Base-by-base conservation (phyloP, 2,329 filamentous ascomycete species). In the Stachybotrys chartarum region DNA sequence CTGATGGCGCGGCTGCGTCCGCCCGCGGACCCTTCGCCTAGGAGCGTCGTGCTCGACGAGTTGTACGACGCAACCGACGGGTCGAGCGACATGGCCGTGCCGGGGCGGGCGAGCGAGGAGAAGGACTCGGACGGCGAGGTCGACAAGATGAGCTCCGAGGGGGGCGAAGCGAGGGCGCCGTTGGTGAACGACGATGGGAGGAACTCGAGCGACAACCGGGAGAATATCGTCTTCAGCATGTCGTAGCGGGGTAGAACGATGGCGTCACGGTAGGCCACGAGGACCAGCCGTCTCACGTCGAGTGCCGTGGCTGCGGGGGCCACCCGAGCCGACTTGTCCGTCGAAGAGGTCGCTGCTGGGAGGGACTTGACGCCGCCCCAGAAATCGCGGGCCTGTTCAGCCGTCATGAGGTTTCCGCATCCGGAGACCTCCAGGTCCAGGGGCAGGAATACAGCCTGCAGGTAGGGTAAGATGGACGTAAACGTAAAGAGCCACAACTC, bases 401-500 rank as follows among this genome's bases (percentile, higher is more conserved):
- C 71, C 1, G 81, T 86, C 81, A 97, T 87, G 55, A 97, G 81
- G 0, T 84, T 78, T 16, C 94, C 94, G 50, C 82, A 82, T 6
- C 93, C 94, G 54, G 90, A 87, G 68, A 99, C 96, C 68, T 99
- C 94, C 11, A 96, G 82, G 66, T 99, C 94, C 1, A 99, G 75
- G 0, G 92, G 94, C 1, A 99, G 76, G 67, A 99, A 97, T 1
- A 97, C 92, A 1, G 93, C 91, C 74, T 97, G 93, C 64, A 99
- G 86, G 66, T 96, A 97, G 0, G 94, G 94, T 6, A 97, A 74
- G 44, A 97, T 90, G 7, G 84, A 88, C 3, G 91, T 93, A 65
- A 97, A 97, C 0, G 94, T 92, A 50, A 94, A 86, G 57, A 95
- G 83, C 94, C 94, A 99, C 66, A 97, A 85, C 67, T 96, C 91